Percentiles rank a stretch among this genome's conserved stretches.
Evolutionary conservation across 306 rosid genomes (phyloP).

Genomic region (Sicyos edulis): DNA sequence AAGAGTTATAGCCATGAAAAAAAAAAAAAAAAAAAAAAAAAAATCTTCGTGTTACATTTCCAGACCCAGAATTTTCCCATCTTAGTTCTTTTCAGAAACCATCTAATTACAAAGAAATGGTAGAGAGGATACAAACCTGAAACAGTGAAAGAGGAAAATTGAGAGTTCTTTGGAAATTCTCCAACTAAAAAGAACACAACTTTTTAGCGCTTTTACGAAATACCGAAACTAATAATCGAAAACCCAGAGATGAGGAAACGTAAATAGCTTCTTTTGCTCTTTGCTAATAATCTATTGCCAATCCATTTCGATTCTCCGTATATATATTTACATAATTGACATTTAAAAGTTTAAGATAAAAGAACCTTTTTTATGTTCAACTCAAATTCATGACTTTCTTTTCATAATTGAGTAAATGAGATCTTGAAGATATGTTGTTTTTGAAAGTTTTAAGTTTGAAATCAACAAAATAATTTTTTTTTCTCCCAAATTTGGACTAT

Average conservation of each 20-base stretch:
- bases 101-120: not conserved
- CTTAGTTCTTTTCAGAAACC: not conserved
- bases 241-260: not conserved
- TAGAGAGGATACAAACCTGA: conserved; percentile 8
- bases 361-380: no score
- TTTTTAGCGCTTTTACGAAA: not conserved
- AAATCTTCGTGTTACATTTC: not conserved
- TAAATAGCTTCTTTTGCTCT: not conserved
- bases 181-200: not conserved
- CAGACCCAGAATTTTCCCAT: not conserved
- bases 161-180: not conserved
- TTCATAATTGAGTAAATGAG: no score
- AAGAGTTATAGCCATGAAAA: no score
- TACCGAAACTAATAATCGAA: not conserved
- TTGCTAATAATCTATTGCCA: no score
- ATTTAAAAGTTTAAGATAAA: no score
- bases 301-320: no score
- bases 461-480: no score
- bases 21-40: not conserved
- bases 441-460: no score
- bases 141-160: not conserved
- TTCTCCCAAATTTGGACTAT: no score
- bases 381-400: no score
- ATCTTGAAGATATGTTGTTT: no score
- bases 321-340: no score